Base-by-base conservation (phyloP, 129 eudicot genomes). In the Solidago caesia region DNA sequence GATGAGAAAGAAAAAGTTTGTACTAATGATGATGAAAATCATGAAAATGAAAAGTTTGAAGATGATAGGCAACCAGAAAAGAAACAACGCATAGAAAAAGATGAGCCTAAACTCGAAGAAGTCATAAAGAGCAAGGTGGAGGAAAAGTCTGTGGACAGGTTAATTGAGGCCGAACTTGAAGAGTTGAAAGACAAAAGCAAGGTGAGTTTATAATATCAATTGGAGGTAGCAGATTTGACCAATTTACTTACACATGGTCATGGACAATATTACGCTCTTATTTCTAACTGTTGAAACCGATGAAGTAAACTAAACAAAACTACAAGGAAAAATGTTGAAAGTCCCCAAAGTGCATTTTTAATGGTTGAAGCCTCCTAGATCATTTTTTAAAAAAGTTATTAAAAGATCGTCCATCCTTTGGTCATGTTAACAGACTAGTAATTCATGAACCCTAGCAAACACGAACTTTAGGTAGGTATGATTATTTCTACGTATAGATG, bases 181-280 rank as follows among this genome's bases (percentile, higher is more conserved):
- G 98, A 90, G 73, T 78, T 94, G 67, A 89, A 87, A 75, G 98
- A 94, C 81, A 94, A 80, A 81, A 83, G 82, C 86, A 94, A 94
- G 98, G 98, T 90, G 52, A 79, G 85, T 82, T 44, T 44, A 5
- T 16, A 48, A 15, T 15, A 10, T 62, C 15, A 62, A 62, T 21
- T 44, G 48, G 6, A 15, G 45, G 46, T 33, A 11, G 14, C 41
- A 59, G 41, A 7, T 33, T 59, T 8, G 42, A 59, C 4, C 41
- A 6, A 7, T 25, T 25, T 7, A 2, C 41, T 26, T 26, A 13
- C 41, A 25, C 1, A n/a, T n/a, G 33, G 64, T 7, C 1, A n/a
- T n/a, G 33, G 64, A 48, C 13, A 12, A 48, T 48, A 7, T 48
- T 48, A 48, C 12, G 53, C 6, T 48, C 13, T 5, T 48, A 48